A percentile compares a stretch with the other conserved stretches of the same genome.
These are phyloP conservation scores for Westerdykella sp. DNA, from an alignment of 2,329 filamentous ascomycete genomes.

Conservation along the genomic window DNA sequence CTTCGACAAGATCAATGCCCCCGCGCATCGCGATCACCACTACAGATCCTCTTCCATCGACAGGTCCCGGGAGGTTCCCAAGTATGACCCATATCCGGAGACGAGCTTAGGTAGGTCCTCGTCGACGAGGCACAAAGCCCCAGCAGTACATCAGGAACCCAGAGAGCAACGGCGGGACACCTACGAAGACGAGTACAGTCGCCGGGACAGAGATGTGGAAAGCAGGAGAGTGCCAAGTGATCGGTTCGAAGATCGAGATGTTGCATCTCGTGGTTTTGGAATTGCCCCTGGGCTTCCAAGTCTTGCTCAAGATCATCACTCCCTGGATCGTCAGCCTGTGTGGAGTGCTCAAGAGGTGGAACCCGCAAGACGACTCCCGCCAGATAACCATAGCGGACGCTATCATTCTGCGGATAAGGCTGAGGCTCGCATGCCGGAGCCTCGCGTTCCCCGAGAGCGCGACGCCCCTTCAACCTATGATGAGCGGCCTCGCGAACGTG, in stretches of 20 bases:
- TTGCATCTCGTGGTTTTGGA: constrained; percentile 45
- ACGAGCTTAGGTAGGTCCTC: constrained; percentile 21
- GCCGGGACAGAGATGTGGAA: constrained; percentile 37
- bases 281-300: constrained; percentile 27
- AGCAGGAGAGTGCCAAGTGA: constrained; percentile 31
- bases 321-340: constrained; percentile 34
- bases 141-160: constrained; percentile 46
- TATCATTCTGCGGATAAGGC: constrained; percentile 22
- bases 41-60: constrained; percentile 29
- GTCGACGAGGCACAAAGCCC: constrained; percentile 38
- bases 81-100: constrained; percentile 38
- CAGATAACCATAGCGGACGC: constrained; percentile 18
- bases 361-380: constrained; percentile 7
- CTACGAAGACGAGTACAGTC: constrained; percentile 41
- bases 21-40: constrained; percentile 14
- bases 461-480: constrained; percentile 21
- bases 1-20: constrained; percentile 59
- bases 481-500: constrained; percentile 29
- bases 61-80: constrained; percentile 24
- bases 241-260: constrained; percentile 39
- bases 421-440: constrained; percentile 27
- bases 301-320: constrained; percentile 34
- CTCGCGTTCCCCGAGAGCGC: constrained; percentile 16
- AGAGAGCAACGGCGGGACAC: constrained; percentile 37
- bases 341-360: constrained; percentile 15